These are phyloP conservation scores for Prunus yedoensis DNA, from an alignment of 331 rosid genomes.

Conservation along the genomic window DNA sequence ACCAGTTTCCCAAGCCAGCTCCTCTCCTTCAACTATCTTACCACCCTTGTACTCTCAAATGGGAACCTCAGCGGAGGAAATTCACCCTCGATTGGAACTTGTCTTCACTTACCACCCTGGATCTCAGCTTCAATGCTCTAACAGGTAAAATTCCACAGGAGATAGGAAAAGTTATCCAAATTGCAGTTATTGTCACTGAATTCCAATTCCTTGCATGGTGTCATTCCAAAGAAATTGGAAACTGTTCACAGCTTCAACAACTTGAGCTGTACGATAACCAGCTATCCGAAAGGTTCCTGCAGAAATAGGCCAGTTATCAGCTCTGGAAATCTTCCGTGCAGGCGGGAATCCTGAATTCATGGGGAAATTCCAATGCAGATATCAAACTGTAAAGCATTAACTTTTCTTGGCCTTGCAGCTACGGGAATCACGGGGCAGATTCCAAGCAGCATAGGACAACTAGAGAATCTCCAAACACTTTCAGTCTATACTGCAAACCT, in stretches of 20 bases:
- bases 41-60: constrained; percentile 66
- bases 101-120: constrained; percentile 61
- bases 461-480: too few species aligned
- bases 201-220: constrained; percentile 66
- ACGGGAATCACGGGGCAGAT: too few species aligned
- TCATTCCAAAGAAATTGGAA: constrained; percentile 72
- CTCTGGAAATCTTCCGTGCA: too few species aligned
- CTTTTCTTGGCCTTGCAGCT: too few species aligned
- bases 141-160: constrained; percentile 69
- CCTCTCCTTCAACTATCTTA: constrained; percentile 59
- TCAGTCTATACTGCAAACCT: too few species aligned
- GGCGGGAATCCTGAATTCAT: too few species aligned
- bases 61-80: constrained; percentile 78
- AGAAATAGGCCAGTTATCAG: constrained; percentile 60
- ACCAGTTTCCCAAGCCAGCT: constrained; percentile 60
- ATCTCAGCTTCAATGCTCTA: constrained; percentile 84
- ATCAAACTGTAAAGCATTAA: too few species aligned
- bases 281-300: constrained; percentile 69
- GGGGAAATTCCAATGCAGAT: too few species aligned
- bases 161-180: constrained; percentile 54
- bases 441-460: too few species aligned
- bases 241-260: constrained; percentile 69
- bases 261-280: constrained; percentile 77
- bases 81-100: constrained; percentile 63
- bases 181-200: constrained; percentile 57